Evolutionary conservation across 2,329 filamentous ascomycete genomes (phyloP).

Genomic region (Claviceps purpurea): DNA sequence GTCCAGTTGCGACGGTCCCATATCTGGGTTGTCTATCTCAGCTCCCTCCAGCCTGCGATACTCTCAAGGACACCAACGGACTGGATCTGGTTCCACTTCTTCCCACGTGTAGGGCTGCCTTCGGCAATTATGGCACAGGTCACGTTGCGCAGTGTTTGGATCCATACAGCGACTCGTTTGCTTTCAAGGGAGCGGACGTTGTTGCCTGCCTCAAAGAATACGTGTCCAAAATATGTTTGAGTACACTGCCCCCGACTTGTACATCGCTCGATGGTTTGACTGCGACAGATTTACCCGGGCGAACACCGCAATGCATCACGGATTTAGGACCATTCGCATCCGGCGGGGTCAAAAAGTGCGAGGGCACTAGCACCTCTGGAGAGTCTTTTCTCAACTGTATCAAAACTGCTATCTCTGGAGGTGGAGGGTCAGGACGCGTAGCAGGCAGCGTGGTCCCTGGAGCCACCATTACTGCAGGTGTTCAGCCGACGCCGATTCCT

Average conservation of each 20-base stretch:
- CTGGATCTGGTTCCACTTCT: not conserved
- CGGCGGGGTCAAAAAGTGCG: not conserved
- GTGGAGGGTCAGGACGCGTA: not conserved
- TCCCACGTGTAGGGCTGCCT: not conserved
- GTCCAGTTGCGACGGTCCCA: not conserved
- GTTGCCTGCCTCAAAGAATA: conserved; percentile 4
- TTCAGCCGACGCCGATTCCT: not conserved
- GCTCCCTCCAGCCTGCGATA: conserved; percentile 3
- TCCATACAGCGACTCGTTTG: not conserved
- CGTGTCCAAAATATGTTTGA: conserved; percentile 2
- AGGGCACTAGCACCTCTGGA: not conserved
- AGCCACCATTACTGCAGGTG: no score
- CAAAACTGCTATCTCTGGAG: not conserved
- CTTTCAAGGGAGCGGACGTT: not conserved
- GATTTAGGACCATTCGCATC: conserved; percentile 5
- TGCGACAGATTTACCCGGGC: not conserved
- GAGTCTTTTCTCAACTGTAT: not conserved
- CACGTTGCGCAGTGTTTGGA: conserved; percentile 3
- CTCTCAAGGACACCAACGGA: conserved; percentile 2
- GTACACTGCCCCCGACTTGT: conserved; percentile 5
- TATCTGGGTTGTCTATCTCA: not conserved
- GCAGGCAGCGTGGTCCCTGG: not conserved
- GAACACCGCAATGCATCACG: conserved; percentile 1
- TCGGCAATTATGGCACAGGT: conserved; percentile 1
- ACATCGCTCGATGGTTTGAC: not conserved